These are phyloP conservation scores for Boletus sp. DNA, from an alignment of 1,284 basidiomycete genomes.

Conservation along the genomic window DNA sequence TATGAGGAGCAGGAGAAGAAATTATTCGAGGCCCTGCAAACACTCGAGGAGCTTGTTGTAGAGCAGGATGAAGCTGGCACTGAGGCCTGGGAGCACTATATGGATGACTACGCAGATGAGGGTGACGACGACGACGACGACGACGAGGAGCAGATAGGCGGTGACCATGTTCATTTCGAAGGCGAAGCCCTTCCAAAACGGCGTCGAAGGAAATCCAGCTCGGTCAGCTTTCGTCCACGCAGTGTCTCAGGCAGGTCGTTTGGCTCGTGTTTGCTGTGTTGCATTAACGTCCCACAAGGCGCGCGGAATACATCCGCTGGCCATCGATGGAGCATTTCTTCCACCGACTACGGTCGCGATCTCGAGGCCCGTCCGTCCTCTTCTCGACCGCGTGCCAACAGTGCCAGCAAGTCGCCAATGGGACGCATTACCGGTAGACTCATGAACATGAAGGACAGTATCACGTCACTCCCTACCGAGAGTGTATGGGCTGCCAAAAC, in stretches of 20 bases:
- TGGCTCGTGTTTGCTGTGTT: not conserved
- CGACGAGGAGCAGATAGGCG: conserved; percentile 52
- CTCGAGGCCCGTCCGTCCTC: conserved; percentile 43
- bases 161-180: conserved; percentile 62
- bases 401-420: conserved; percentile 44
- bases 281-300: conserved; percentile 20
- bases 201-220: conserved; percentile 43
- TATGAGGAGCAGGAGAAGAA: conserved; percentile 82
- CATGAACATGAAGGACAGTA: conserved; percentile 53
- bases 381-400: conserved; percentile 25
- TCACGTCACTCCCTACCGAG: conserved; percentile 48
- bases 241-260: conserved; percentile 31
- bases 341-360: conserved; percentile 43
- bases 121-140: conserved; percentile 71
- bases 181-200: conserved; percentile 32
- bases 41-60: conserved; percentile 68
- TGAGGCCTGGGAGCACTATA: conserved; percentile 49
- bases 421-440: conserved; percentile 54
- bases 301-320: conserved; percentile 29
- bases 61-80: conserved; percentile 71
- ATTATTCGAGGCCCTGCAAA: conserved; percentile 62
- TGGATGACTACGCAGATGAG: conserved; percentile 61
- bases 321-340: conserved; percentile 56
- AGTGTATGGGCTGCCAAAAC: conserved; percentile 82
- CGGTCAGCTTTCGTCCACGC: conserved; percentile 35